Percentiles rank a stretch among this genome's conserved stretches.
Evolutionary conservation across 2,329 filamentous ascomycete species (phyloP).

Genomic region (Sclerotinia subarctica): DNA sequence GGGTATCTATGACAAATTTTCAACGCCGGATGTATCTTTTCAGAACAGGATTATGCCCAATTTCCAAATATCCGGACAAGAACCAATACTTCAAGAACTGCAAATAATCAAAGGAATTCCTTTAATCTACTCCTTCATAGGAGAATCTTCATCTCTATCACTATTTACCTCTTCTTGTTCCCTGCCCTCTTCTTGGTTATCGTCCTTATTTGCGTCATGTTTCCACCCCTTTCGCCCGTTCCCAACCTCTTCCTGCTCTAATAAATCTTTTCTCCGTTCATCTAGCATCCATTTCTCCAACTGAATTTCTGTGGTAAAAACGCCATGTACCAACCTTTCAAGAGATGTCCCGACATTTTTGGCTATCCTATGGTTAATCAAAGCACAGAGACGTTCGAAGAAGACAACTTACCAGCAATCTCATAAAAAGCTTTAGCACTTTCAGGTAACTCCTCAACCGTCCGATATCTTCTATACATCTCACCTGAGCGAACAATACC

Average conservation of each 20-base stretch:
- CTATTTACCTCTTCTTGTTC: neutral
- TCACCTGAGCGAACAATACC: conserved; percentile 38
- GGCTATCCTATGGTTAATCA: conserved; percentile 27
- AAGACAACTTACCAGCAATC: conserved; percentile 40
- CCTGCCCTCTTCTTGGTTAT: neutral
- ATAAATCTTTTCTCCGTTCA: conserved; percentile 28
- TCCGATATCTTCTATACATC: conserved; percentile 41
- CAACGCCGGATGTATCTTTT: neutral
- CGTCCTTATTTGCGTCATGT: neutral
- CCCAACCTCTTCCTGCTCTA: conserved; percentile 6
- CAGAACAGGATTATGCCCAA: neutral
- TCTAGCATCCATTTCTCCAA: conserved; percentile 34
- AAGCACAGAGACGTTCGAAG: neutral
- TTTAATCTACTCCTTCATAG: neutral
- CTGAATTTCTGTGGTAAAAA: conserved; percentile 34
- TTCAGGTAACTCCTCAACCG: conserved; percentile 44
- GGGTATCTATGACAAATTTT: conserved; percentile 9
- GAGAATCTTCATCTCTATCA: neutral
- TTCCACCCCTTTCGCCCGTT: neutral
- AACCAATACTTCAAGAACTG: neutral
- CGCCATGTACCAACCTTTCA: conserved; percentile 31
- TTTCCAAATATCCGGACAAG: neutral
- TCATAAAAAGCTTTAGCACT: conserved; percentile 44
- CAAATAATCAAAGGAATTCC: neutral
- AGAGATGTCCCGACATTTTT: conserved; percentile 31